phyloP scores from a whole-genome alignment of 2,329 filamentous ascomycete genomes.

The Fusarium abutilonis region DNA sequence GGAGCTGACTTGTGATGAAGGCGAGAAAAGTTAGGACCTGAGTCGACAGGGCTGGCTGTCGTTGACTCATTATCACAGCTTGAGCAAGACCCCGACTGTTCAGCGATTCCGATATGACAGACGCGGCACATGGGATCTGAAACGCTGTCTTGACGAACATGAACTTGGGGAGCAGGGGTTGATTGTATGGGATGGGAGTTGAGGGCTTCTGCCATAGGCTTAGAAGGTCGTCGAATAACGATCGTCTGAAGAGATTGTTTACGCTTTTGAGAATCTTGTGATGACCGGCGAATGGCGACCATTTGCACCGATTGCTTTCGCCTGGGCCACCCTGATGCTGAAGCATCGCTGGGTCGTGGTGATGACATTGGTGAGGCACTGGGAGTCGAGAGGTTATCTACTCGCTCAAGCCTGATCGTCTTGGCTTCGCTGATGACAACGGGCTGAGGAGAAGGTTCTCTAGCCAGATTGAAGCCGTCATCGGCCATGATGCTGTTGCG shows the following conservation, averaged over 20 bases:
- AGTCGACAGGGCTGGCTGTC: constrained; percentile 14
- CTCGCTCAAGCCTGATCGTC: constrained; percentile 31
- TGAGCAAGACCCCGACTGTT: constrained; percentile 38
- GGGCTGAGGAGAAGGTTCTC: constrained; percentile 23
- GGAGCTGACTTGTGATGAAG: constrained; percentile 14
- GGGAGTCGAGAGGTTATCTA: constrained; percentile 32
- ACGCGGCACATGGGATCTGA: constrained; percentile 37
- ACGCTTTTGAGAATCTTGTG: constrained; percentile 23
- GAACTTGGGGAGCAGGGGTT: constrained; percentile 21
- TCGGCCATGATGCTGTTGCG: constrained; percentile 20
- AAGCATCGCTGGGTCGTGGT: constrained; percentile 18
- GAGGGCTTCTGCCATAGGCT: constrained; percentile 30
- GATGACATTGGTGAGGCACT: constrained; percentile 26
- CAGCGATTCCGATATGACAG: constrained; percentile 39
- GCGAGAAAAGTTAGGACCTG: constrained; percentile 15
- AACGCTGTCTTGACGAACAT: constrained; percentile 39
- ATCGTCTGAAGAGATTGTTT: constrained; percentile 27
- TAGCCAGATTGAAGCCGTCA: constrained; percentile 22
- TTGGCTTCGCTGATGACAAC: constrained; percentile 37
- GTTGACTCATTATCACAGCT: constrained; percentile 39
- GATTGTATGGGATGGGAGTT: constrained; percentile 34
- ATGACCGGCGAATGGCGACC: constrained; percentile 24
- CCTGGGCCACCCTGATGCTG: constrained; percentile 11
- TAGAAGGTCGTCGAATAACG: constrained; percentile 30
- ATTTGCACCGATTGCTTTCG: constrained; percentile 32